phyloP scores from a whole-genome alignment of 345 rosid species.

The Nasturtium officinale region DNA sequence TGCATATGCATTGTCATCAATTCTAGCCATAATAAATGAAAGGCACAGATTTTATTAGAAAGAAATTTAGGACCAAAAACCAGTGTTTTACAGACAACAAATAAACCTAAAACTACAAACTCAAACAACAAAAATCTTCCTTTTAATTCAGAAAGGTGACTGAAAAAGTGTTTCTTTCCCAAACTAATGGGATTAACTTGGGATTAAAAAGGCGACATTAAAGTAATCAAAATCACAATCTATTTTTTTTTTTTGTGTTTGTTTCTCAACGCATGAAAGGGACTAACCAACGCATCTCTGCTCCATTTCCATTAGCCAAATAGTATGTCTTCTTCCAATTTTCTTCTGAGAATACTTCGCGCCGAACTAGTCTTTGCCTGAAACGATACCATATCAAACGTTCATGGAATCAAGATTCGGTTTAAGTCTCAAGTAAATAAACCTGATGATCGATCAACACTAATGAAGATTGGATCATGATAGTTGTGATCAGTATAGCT shows the following conservation, averaged over 20 bases:
- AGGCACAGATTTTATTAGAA: constrained; percentile 27
- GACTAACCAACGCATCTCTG: constrained; percentile 78
- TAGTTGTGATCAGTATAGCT: background rate
- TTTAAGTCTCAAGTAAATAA: background rate
- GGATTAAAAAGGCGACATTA: constrained; percentile 16
- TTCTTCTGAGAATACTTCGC: constrained; percentile 80
- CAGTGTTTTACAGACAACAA: constrained; percentile 36
- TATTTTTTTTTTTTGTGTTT: constrained; percentile 24
- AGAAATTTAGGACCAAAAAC: constrained; percentile 16
- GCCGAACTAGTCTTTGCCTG: constrained; percentile 84
- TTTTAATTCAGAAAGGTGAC: constrained; percentile 3
- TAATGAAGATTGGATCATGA: background rate
- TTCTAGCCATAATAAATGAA: background rate
- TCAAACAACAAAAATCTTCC: constrained; percentile 26
- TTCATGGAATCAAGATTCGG: background rate
- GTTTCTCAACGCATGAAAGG: constrained; percentile 68
- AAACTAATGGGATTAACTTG: constrained; percentile 33
- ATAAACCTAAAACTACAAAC: constrained; percentile 23
- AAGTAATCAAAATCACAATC: constrained; percentile 22
- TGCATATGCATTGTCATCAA: background rate
- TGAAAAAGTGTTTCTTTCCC: constrained; percentile 26
- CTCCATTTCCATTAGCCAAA: constrained; percentile 86
- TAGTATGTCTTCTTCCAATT: constrained; percentile 81
- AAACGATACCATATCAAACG: background rate
- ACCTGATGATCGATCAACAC: constrained; percentile 16